Evolutionary conservation across 116 monocot species (phyloP).

Genomic region (Posidonia oceanica): DNA sequence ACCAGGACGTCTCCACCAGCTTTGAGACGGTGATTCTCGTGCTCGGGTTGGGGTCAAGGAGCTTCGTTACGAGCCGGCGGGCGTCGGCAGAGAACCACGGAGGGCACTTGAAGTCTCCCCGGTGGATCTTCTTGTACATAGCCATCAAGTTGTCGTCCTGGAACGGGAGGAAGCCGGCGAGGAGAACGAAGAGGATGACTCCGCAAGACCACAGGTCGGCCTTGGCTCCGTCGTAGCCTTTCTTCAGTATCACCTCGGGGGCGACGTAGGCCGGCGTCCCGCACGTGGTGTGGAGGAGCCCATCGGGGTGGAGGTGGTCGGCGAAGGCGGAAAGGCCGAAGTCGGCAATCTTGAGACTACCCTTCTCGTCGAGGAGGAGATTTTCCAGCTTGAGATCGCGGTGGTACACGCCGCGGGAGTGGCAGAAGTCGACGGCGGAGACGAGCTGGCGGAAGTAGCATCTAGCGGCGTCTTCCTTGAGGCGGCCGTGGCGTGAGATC

Average conservation of each 20-base stretch:
- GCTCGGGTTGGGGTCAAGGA: no score
- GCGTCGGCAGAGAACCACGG: constrained; percentile 56
- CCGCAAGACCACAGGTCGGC: constrained; percentile 51
- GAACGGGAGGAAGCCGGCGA: constrained; percentile 65
- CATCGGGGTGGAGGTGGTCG: constrained; percentile 28
- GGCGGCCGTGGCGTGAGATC: constrained; percentile 22
- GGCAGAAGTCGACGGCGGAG: constrained; percentile 57
- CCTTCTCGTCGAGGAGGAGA: constrained; percentile 34
- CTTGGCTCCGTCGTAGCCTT: constrained; percentile 54
- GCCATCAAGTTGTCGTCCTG: constrained; percentile 38
- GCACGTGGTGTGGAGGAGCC: constrained; percentile 50
- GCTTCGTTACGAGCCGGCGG: no score
- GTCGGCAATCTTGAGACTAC: constrained; percentile 44
- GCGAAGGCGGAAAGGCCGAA: constrained; percentile 55
- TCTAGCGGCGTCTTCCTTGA: constrained; percentile 30
- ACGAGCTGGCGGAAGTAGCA: constrained; percentile 45
- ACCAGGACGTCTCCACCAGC: no score
- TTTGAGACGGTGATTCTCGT: no score
- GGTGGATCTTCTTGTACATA: constrained; percentile 54
- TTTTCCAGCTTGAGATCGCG: constrained; percentile 63
- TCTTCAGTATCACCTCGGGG: constrained; percentile 41
- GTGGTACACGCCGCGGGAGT: constrained; percentile 42
- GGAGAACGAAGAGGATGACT: constrained; percentile 51
- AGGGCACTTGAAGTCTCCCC: constrained; percentile 57
- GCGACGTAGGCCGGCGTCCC: constrained; percentile 72